A percentile compares a stretch with the other conserved stretches of the same genome.
Conservation (phyloP, 2,329 filamentous ascomycete genomes). For the Diplocarpon rosae region DNA sequence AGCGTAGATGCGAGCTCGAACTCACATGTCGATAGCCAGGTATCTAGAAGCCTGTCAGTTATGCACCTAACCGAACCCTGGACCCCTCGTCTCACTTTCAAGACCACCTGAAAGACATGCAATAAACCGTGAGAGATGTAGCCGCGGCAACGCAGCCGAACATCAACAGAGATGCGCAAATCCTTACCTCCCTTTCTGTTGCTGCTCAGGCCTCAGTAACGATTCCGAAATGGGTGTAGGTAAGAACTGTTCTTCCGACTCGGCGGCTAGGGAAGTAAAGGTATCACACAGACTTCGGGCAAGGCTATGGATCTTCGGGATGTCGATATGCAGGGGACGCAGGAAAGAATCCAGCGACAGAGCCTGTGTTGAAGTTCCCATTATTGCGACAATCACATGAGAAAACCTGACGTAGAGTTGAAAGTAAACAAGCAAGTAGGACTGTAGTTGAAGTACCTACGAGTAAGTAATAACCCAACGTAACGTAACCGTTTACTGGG, state of each 20-base stretch:
- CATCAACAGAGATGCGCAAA: background rate
- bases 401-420: background rate
- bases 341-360: slow-evolving; percentile 28
- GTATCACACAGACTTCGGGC: slow-evolving; percentile 36
- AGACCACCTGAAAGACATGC: background rate
- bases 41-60: slow-evolving; percentile 33
- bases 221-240: slow-evolving; percentile 51
- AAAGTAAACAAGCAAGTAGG: background rate
- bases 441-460: background rate
- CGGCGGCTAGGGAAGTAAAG: slow-evolving; percentile 40
- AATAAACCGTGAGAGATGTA: no score
- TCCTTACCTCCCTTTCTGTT: slow-evolving; percentile 37
- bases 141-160: background rate
- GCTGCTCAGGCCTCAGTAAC: slow-evolving; percentile 39
- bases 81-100: background rate
- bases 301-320: slow-evolving; percentile 35
- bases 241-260: slow-evolving; percentile 45
- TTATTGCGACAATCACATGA: slow-evolving; percentile 11
- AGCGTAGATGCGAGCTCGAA: slow-evolving; percentile 7
- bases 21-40: slow-evolving; percentile 56
- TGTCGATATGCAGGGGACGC: slow-evolving; percentile 33
- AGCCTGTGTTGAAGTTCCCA: slow-evolving; percentile 10
- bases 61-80: background rate
- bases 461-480: no score
- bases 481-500: no score